Evolutionary conservation across 2,329 filamentous ascomycete species (phyloP).

Genomic region (Claviceps arundinis): DNA sequence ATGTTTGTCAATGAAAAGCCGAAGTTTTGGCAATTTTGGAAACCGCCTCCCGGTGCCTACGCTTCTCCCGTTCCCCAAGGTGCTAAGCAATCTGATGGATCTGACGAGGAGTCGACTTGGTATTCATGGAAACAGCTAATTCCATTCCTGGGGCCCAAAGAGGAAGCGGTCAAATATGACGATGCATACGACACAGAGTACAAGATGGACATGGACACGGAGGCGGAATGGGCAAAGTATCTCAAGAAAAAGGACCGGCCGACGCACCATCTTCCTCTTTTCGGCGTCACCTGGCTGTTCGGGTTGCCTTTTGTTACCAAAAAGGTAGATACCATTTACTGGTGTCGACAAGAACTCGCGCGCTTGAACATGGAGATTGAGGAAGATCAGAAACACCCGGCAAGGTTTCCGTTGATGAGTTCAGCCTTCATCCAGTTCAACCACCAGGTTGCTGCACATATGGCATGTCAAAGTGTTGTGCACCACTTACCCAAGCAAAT

Average conservation of each 20-base stretch:
- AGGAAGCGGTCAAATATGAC: slow-evolving; percentile 42
- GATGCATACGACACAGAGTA: slow-evolving; percentile 49
- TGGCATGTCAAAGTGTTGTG: slow-evolving; percentile 87
- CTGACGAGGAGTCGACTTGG: slow-evolving; percentile 33
- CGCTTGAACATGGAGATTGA: slow-evolving; percentile 87
- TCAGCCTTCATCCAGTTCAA: slow-evolving; percentile 99
- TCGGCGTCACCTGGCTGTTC: slow-evolving; percentile 56
- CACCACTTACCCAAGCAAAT: slow-evolving; percentile 90
- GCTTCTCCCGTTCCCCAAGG: slow-evolving; percentile 48
- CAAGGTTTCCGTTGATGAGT: slow-evolving; percentile 83
- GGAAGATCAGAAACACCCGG: slow-evolving; percentile 70
- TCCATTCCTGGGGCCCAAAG: slow-evolving; percentile 33
- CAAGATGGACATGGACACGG: slow-evolving; percentile 41
- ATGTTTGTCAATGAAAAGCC: slow-evolving; percentile 32
- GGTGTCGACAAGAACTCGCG: slow-evolving; percentile 76
- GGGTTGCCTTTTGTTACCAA: slow-evolving; percentile 67
- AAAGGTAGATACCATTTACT: slow-evolving; percentile 91
- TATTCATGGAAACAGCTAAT: slow-evolving; percentile 35
- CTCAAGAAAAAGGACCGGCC: slow-evolving; percentile 71
- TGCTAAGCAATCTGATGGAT: slow-evolving; percentile 24
- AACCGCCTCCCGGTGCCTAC: slow-evolving; percentile 47
- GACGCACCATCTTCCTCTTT: slow-evolving; percentile 61
- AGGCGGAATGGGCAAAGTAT: slow-evolving; percentile 70
- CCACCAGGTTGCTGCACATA: slow-evolving; percentile 90
- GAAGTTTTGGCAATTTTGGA: slow-evolving; percentile 52